Conservation (phyloP, 352 stramenopile genomes). For the Achlya hypogyna region DNA sequence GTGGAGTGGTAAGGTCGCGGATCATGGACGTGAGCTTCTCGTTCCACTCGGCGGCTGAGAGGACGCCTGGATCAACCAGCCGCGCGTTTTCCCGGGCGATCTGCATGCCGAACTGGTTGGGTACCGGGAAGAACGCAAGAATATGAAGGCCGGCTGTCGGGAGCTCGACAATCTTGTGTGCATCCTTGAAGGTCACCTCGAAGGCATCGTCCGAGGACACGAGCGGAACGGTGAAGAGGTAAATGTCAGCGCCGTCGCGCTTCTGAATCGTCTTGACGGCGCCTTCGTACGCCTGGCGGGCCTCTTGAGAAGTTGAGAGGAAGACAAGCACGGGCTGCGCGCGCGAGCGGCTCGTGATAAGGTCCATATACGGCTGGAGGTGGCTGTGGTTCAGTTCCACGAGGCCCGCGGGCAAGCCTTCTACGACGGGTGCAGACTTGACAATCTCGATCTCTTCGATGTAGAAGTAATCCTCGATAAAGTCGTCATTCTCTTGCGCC, state of each 20-base stretch:
- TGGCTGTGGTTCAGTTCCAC: background rate
- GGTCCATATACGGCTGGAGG: background rate
- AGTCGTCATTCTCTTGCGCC: background rate
- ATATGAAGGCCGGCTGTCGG: constrained; percentile 7
- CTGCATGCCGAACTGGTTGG: background rate
- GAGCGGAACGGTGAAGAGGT: constrained; percentile 14
- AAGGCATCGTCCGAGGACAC: background rate
- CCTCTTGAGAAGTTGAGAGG: constrained; percentile 9
- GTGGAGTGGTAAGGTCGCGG: background rate
- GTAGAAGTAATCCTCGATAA: constrained; percentile 21
- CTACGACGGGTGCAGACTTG: background rate
- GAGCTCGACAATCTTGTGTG: background rate
- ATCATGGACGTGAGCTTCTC: background rate
- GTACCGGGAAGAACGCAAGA: background rate
- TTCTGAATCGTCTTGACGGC: background rate
- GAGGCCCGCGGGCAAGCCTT: background rate
- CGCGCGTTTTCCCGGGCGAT: background rate
- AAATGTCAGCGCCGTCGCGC: background rate
- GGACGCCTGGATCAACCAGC: background rate
- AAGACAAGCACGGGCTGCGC: constrained; percentile 9
- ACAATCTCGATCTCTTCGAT: background rate
- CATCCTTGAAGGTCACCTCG: background rate
- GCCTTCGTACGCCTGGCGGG: background rate
- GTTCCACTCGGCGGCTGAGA: background rate
- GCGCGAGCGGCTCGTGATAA: background rate